phyloP scores from a whole-genome alignment of 495 filamentous ascomycete species.

The Penicillium ucsense region DNA sequence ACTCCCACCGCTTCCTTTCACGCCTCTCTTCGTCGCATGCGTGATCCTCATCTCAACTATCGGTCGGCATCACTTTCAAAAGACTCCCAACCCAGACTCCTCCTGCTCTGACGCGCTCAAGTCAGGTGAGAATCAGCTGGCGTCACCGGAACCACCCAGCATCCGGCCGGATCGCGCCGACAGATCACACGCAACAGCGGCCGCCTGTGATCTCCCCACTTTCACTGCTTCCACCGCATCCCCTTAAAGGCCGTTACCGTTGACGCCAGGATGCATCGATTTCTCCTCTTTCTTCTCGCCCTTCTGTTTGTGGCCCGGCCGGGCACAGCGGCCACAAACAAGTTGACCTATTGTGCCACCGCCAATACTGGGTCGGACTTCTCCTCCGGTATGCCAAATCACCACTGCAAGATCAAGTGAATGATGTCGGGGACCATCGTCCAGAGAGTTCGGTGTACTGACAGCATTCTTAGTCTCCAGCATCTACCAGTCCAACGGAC shows the following conservation, averaged over 20 bases:
- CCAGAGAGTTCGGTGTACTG: too few relatives aligned
- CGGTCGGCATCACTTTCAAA: constrained; percentile 11
- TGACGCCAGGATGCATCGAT: constrained; percentile 9
- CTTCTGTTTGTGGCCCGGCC: constrained; percentile 10
- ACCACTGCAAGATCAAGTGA: neutral
- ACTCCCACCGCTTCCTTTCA: neutral
- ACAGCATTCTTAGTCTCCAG: constrained; percentile 28
- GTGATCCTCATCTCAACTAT: constrained; percentile 11
- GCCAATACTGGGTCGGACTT: constrained; percentile 37
- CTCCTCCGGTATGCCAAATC: constrained; percentile 16
- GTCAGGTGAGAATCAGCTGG: too few relatives aligned
- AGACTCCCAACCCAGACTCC: neutral
- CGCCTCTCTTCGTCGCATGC: neutral
- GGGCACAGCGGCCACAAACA: constrained; percentile 10
- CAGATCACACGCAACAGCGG: too few relatives aligned
- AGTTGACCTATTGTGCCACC: constrained; percentile 33
- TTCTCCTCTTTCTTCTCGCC: constrained; percentile 5
- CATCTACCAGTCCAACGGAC: constrained; percentile 58
- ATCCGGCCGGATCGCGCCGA: too few relatives aligned
- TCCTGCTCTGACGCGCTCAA: too few relatives aligned
- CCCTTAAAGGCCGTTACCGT: too few relatives aligned
- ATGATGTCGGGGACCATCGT: too few relatives aligned
- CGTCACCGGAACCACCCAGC: too few relatives aligned
- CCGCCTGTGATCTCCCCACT: too few relatives aligned
- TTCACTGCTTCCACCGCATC: too few relatives aligned